phyloP scores from a whole-genome alignment of 2,329 filamentous ascomycete genomes.

The Scytalidium sp. region DNA sequence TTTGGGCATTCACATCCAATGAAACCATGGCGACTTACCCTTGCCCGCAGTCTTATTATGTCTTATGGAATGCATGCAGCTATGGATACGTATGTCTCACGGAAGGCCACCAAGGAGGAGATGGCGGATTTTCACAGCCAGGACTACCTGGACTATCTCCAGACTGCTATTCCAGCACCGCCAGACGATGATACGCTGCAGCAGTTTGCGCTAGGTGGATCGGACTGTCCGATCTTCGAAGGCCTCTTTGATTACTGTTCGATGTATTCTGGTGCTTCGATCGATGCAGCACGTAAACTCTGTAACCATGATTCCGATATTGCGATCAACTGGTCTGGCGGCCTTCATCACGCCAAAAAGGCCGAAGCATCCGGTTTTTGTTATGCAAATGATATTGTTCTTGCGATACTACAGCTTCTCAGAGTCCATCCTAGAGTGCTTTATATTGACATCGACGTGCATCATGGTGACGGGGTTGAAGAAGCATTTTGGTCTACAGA shows the following conservation, averaged over 20 bases:
- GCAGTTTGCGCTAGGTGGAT: slow-evolving; percentile 81
- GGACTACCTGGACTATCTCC: slow-evolving; percentile 90
- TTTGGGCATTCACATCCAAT: slow-evolving; percentile 97
- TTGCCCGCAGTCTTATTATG: slow-evolving; percentile 92
- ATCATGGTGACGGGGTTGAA: slow-evolving; percentile 88
- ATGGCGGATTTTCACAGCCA: slow-evolving; percentile 80
- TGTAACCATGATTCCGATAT: slow-evolving; percentile 87
- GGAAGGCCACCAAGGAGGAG: slow-evolving; percentile 83
- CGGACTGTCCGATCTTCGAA: slow-evolving; percentile 95
- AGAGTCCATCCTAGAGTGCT: slow-evolving; percentile 80
- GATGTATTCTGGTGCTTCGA: slow-evolving; percentile 84
- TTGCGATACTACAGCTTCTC: slow-evolving; percentile 86
- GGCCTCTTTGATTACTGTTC: slow-evolving; percentile 94
- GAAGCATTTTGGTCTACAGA: slow-evolving; percentile 89
- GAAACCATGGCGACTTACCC: slow-evolving; percentile 96
- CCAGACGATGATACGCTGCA: slow-evolving; percentile 61
- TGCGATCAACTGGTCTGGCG: slow-evolving; percentile 96
- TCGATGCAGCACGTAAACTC: slow-evolving; percentile 88
- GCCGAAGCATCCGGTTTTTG: slow-evolving; percentile 93
- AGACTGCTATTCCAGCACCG: slow-evolving; percentile 63
- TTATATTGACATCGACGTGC: slow-evolving; percentile 93
- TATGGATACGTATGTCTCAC: slow-evolving; percentile 90
- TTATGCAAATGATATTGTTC: slow-evolving; percentile 98
- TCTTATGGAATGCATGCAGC: slow-evolving; percentile 94
- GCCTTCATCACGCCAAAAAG: slow-evolving; percentile 94